Conservation (phyloP, 2,329 filamentous ascomycete genomes). For the Alternaria angustiovoidea region DNA sequence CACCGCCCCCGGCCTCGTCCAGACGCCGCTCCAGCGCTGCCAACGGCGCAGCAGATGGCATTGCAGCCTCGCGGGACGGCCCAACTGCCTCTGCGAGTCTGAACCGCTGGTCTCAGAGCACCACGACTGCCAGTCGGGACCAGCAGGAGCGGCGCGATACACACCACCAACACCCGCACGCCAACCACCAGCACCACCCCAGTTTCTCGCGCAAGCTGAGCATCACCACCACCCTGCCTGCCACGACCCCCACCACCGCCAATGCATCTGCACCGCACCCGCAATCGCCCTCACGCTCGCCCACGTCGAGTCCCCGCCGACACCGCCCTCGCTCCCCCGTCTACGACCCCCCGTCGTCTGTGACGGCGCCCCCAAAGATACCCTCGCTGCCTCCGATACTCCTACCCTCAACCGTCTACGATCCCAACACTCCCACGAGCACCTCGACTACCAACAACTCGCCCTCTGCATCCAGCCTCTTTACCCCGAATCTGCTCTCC, state of each 20-base stretch:
- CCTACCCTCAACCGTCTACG: slow-evolving; percentile 49
- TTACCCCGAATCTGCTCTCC: slow-evolving; percentile 42
- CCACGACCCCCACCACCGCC: slow-evolving; percentile 28
- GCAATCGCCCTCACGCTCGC: slow-evolving; percentile 47
- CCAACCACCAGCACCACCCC: slow-evolving; percentile 31
- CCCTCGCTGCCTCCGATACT: slow-evolving; percentile 40
- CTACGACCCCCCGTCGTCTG: slow-evolving; percentile 38
- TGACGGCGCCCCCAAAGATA: slow-evolving; percentile 46
- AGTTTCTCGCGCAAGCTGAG: slow-evolving; percentile 51
- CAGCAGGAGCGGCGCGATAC: slow-evolving; percentile 45
- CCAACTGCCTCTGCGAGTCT: slow-evolving; percentile 57
- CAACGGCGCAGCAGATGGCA: slow-evolving; percentile 50
- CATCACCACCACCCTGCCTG: slow-evolving; percentile 43
- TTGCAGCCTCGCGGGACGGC: slow-evolving; percentile 53
- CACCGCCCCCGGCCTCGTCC: slow-evolving; percentile 34
- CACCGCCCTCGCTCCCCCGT: slow-evolving; percentile 42
- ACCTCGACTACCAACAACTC: slow-evolving; percentile 36
- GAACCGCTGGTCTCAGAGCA: slow-evolving; percentile 65
- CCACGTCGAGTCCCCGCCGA: slow-evolving; percentile 49
- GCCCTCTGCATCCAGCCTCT: slow-evolving; percentile 47
- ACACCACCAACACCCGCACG: slow-evolving; percentile 40
- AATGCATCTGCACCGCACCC: slow-evolving; percentile 48
- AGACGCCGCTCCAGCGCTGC: slow-evolving; percentile 54
- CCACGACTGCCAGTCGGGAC: slow-evolving; percentile 46
- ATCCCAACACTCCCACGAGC: slow-evolving; percentile 47